Percentiles rank a stretch among this genome's conserved stretches.
These are phyloP conservation scores for Trypanosoma scelopori DNA, from an alignment of 208 protist species.

Conservation along the genomic window DNA sequence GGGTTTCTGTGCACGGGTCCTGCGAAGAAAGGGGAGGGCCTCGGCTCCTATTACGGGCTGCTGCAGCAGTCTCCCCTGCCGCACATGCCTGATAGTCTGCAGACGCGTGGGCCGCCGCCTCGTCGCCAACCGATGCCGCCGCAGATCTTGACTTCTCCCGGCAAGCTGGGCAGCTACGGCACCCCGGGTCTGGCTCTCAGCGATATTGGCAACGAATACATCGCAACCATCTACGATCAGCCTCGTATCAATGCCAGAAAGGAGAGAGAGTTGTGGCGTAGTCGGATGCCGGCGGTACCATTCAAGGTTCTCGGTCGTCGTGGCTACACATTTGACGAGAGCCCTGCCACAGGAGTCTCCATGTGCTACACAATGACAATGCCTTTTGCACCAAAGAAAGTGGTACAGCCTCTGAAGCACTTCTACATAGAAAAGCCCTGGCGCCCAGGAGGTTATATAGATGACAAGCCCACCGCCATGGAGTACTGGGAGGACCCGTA, in stretches of 20 bases:
- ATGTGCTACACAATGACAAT: constrained; percentile 82
- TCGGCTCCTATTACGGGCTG: constrained; percentile 87
- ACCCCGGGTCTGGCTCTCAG: constrained; percentile 54
- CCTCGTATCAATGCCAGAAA: constrained; percentile 47
- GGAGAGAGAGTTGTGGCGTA: constrained; percentile 52
- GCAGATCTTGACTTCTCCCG: constrained; percentile 79
- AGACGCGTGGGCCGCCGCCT: constrained; percentile 35
- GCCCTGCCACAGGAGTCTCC: constrained; percentile 56
- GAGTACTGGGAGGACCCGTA: constrained; percentile 91
- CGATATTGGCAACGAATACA: constrained; percentile 70
- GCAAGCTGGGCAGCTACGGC: constrained; percentile 72
- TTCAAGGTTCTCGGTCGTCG: constrained; percentile 66
- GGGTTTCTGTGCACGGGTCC: constrained; percentile 74
- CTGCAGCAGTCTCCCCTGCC: constrained; percentile 55
- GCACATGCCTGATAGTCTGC: constrained; percentile 57
- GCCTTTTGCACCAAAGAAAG: constrained; percentile 62
- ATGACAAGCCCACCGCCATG: constrained; percentile 63
- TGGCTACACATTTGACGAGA: constrained; percentile 87
- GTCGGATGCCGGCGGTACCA: constrained; percentile 66
- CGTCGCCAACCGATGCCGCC: constrained; percentile 42
- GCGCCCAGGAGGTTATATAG: constrained; percentile 74
- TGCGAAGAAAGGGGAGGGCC: constrained; percentile 44
- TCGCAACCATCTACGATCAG: constrained; percentile 84
- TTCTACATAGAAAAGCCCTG: constrained; percentile 67
- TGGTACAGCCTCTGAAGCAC: constrained; percentile 37